Percentiles rank a stretch among this genome's conserved stretches.
Conservation (phyloP, 2,329 filamentous ascomycete genomes). For the Aspergillus pseudoviridinutans region DNA sequence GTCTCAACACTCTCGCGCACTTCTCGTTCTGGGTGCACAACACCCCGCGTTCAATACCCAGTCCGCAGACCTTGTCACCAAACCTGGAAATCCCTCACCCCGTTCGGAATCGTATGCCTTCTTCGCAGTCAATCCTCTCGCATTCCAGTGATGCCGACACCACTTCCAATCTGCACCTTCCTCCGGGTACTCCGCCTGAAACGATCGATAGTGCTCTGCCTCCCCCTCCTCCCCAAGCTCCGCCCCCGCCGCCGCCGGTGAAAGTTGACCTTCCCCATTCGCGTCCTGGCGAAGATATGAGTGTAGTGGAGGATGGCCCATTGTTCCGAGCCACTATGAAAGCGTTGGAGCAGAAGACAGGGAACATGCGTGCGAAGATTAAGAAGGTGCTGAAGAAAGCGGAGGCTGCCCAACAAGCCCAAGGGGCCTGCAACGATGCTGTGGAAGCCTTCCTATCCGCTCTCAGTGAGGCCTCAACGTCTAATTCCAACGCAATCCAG, state of each 20-base stretch:
- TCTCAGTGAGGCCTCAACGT: constrained; percentile 78
- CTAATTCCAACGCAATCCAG: constrained; percentile 94
- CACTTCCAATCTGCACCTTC: constrained; percentile 31
- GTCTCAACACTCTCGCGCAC: constrained; percentile 78
- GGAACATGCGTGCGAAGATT: constrained; percentile 88
- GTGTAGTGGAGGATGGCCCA: constrained; percentile 84
- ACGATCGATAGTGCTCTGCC: constrained; percentile 15
- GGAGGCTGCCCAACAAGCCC: constrained; percentile 78
- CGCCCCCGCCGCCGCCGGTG: constrained; percentile 45
- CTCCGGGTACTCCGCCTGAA: constrained; percentile 29
- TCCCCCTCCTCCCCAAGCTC: constrained; percentile 18
- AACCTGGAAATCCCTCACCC: constrained; percentile 70
- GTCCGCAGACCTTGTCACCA: constrained; percentile 64
- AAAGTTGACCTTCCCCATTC: constrained; percentile 87
- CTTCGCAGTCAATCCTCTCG: constrained; percentile 79
- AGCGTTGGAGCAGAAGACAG: constrained; percentile 91
- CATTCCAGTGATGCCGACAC: constrained; percentile 69
- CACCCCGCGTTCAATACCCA: constrained; percentile 38
- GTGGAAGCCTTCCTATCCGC: constrained; percentile 79
- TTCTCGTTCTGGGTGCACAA: constrained; percentile 96
- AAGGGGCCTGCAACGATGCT: constrained; percentile 80
- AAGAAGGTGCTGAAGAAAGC: constrained; percentile 93
- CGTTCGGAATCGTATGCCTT: constrained; percentile 76
- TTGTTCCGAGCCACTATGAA: constrained; percentile 97
- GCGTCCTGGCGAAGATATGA: constrained; percentile 79